Evolutionary conservation across 192 early-diverging fungal genomes (phyloP).

Genomic region (Pilaira anomala): DNA sequence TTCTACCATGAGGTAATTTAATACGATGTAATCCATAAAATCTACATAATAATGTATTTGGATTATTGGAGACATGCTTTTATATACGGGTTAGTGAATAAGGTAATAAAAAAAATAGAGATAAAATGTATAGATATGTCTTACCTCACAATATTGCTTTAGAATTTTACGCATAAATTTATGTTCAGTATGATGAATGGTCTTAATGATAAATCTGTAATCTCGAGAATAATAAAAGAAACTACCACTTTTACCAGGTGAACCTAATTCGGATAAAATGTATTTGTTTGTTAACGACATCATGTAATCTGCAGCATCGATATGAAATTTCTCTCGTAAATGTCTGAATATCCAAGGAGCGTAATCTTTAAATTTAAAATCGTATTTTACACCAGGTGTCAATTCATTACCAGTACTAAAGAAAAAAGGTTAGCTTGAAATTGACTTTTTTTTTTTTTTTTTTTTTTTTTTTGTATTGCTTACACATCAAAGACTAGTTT

Average conservation of each 20-base stretch:
- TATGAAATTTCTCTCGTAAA: slow-evolving; percentile 82
- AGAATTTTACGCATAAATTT: slow-evolving; percentile 89
- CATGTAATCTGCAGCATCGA: slow-evolving; percentile 92
- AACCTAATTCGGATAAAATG: slow-evolving; percentile 74
- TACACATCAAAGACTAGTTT: slow-evolving; percentile 97
- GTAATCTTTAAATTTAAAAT: slow-evolving; percentile 99
- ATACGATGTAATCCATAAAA: slow-evolving; percentile 96
- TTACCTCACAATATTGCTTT: slow-evolving; percentile 80
- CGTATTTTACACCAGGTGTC: slow-evolving; percentile 91
- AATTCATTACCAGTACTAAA: slow-evolving; percentile 86
- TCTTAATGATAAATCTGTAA: slow-evolving; percentile 99
- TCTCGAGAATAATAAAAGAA: slow-evolving; percentile 99
- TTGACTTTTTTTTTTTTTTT: too few relatives aligned
- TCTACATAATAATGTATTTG: slow-evolving; percentile 89
- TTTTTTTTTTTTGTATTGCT: slow-evolving; percentile 1
- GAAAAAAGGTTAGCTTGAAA: too few relatives aligned
- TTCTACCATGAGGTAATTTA: slow-evolving; percentile 87
- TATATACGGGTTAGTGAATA: neutral
- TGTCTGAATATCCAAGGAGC: slow-evolving; percentile 95
- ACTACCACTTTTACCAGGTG: slow-evolving; percentile 92
- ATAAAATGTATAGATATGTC: slow-evolving; percentile 1
- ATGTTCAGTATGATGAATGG: slow-evolving; percentile 92
- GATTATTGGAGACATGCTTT: slow-evolving; percentile 80
- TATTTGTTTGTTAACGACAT: slow-evolving; percentile 38
- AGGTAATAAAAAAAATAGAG: neutral